These are phyloP conservation scores for Globisporangium rhizosaccharum DNA, from an alignment of 352 stramenopile genomes.

Conservation along the genomic window DNA sequence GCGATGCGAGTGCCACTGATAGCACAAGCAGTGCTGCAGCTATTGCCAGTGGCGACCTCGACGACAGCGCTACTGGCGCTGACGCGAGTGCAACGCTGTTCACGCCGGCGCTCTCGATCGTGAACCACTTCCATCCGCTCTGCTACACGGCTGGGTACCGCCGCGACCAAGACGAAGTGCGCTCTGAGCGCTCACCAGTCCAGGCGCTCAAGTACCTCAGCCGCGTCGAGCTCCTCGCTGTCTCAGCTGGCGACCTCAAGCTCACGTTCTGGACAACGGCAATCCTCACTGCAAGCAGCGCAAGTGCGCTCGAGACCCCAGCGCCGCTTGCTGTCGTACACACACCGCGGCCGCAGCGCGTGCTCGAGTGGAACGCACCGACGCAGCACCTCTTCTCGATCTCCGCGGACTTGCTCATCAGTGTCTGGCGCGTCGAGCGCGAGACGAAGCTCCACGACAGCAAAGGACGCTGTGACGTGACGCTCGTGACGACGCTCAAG, in stretches of 20 bases:
- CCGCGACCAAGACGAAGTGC: slow-evolving; percentile 68
- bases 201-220: slow-evolving; percentile 70
- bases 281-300: slow-evolving; percentile 54
- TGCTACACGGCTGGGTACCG: slow-evolving; percentile 67
- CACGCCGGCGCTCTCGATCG: slow-evolving; percentile 34
- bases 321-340: slow-evolving; percentile 59
- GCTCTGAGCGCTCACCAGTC: slow-evolving; percentile 69
- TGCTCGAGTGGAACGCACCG: slow-evolving; percentile 60
- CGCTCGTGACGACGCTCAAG: slow-evolving; percentile 46
- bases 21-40: neutral
- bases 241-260: slow-evolving; percentile 70
- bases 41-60: neutral
- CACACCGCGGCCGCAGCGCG: slow-evolving; percentile 57
- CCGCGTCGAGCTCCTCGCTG: slow-evolving; percentile 49
- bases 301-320: slow-evolving; percentile 56
- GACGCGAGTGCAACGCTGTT: slow-evolving; percentile 20
- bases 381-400: slow-evolving; percentile 64
- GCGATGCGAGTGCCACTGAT: slow-evolving; percentile 2
- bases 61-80: neutral
- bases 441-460: slow-evolving; percentile 27
- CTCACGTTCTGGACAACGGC: slow-evolving; percentile 70
- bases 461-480: slow-evolving; percentile 47
- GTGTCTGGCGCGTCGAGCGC: slow-evolving; percentile 47
- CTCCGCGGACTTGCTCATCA: slow-evolving; percentile 64
- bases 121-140: slow-evolving; percentile 72